A percentile compares a stretch with the other conserved stretches of the same genome.
phyloP scores from a whole-genome alignment of 805 yeast genomes.

The Wickerhamiella slavikovae region DNA sequence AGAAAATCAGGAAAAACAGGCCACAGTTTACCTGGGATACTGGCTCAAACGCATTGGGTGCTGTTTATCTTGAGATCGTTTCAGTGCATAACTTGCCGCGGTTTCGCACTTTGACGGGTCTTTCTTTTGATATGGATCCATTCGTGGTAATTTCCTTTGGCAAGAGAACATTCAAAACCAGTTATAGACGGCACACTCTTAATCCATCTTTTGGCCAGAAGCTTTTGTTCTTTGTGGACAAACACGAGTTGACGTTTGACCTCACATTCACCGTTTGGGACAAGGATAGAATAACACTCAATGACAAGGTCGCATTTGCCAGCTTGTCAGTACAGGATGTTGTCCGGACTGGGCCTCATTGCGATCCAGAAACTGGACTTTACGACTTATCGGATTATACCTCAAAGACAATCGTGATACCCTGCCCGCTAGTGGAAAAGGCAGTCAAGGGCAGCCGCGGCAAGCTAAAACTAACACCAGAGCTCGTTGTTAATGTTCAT shows the following conservation, averaged over 20 bases:
- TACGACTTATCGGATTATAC: conserved; percentile 11
- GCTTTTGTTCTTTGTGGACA: conserved; percentile 54
- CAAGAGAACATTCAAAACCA: conserved; percentile 65
- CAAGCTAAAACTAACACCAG: conserved; percentile 21
- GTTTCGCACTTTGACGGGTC: conserved; percentile 41
- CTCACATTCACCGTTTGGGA: conserved; percentile 60
- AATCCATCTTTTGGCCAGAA: conserved; percentile 70
- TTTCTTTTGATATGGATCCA: conserved; percentile 90
- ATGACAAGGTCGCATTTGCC: conserved; percentile 61
- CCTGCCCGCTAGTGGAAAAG: conserved; percentile 8
- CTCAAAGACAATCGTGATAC: conserved; percentile 6
- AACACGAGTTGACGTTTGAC: conserved; percentile 43
- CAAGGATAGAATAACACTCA: conserved; percentile 61
- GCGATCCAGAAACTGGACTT: conserved; percentile 19
- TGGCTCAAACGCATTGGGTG: conserved; percentile 28
- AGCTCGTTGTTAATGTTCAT: conserved; percentile 35
- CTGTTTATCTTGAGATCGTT: conserved; percentile 53
- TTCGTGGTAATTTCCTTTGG: conserved; percentile 86
- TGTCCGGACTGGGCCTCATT: conserved; percentile 15
- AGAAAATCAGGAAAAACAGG: neutral
- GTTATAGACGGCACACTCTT: conserved; percentile 62
- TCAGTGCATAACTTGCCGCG: conserved; percentile 68
- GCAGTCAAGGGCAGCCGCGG: conserved; percentile 2
- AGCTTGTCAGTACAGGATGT: conserved; percentile 35
- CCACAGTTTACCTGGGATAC: conserved; percentile 9